phyloP scores from a whole-genome alignment of 2,329 filamentous ascomycete species.

The Xylaria sp. region DNA sequence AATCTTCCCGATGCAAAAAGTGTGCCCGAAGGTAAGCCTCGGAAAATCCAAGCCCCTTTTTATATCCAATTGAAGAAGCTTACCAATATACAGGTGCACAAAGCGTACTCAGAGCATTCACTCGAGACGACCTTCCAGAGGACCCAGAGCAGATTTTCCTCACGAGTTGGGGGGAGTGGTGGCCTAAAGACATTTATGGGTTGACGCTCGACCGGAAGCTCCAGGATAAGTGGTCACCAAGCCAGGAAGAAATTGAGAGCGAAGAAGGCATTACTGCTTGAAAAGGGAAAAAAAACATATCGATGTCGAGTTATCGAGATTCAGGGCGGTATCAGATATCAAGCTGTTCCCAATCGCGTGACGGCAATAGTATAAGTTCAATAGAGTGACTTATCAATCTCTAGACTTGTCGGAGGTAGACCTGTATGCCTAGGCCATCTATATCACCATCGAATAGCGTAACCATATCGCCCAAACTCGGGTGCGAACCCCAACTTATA shows the following conservation, averaged over 20 bases:
- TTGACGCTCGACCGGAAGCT: slow-evolving; percentile 51
- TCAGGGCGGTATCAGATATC: not conserved
- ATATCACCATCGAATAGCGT: no score
- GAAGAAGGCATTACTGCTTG: slow-evolving; percentile 43
- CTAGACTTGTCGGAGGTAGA: no score
- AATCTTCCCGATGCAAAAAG: slow-evolving; percentile 54
- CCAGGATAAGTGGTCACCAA: slow-evolving; percentile 58
- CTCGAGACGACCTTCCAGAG: slow-evolving; percentile 52
- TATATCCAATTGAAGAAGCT: no score
- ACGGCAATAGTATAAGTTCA: no score
- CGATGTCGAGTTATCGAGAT: not conserved
- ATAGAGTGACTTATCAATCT: no score
- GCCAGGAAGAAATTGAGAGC: slow-evolving; percentile 54
- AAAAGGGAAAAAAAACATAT: no score
- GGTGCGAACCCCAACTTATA: no score
- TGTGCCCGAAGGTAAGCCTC: slow-evolving; percentile 52
- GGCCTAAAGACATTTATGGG: slow-evolving; percentile 51
- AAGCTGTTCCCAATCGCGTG: no score
- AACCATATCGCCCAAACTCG: no score
- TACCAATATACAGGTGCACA: no score
- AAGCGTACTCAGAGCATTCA: slow-evolving; percentile 53
- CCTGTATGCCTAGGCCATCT: no score
- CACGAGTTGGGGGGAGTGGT: slow-evolving; percentile 64
- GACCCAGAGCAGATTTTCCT: slow-evolving; percentile 59
- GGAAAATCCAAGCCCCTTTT: no score